Base-by-base conservation (phyloP, 2,329 filamentous ascomycete genomes). In the Colletotrichum limetticola region DNA sequence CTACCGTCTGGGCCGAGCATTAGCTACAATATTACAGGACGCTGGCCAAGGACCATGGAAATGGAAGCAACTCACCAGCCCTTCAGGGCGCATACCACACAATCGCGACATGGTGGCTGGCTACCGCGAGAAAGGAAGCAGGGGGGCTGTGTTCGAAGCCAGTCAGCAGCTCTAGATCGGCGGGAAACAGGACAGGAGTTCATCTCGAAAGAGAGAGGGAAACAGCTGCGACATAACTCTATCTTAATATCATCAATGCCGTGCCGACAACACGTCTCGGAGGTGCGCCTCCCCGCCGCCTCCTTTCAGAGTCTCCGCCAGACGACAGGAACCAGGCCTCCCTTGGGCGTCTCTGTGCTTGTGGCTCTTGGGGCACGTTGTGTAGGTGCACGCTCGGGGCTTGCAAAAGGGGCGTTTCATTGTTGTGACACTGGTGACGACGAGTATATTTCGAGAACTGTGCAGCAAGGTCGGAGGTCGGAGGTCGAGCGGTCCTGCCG, bases 41-140 rank as follows among this genome's bases (percentile, higher is more conserved):
- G 35, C 52, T 35, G 26, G 60, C 42, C 30, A 55, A 55, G 55
- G 19, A 35, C n/a, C 11, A 19, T 60, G 12, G 60, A n/a, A 14
- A 26, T n/a, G 26, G 19, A 32, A 49, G n/a, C 30, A 24, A 73
- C 71, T 73, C 56, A 73, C 71, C 55, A 73, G 30, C 60, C 71
- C 71, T 70, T 73, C 71, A 28, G 71, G 71, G 71, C 71, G 71
- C 46, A 70, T 73, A 37, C 71, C 71, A 71, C 71, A 73, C 49
- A 73, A 57, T 61, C 71, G 46, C 66, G 61, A 49, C 71, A 73
- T 73, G 71, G 32, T 73, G 56, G 60, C 66, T 70, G 64, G 66
- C 68, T 65, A 70, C 66, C 60, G 37, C 30, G 49, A 55, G 53
- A 69, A 37, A 49, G 32, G 24, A 61, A 49, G 56, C 49, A 67